Base-by-base conservation (phyloP, 805 yeast genomes). In the Zygosaccharomyces rouxii region DNA sequence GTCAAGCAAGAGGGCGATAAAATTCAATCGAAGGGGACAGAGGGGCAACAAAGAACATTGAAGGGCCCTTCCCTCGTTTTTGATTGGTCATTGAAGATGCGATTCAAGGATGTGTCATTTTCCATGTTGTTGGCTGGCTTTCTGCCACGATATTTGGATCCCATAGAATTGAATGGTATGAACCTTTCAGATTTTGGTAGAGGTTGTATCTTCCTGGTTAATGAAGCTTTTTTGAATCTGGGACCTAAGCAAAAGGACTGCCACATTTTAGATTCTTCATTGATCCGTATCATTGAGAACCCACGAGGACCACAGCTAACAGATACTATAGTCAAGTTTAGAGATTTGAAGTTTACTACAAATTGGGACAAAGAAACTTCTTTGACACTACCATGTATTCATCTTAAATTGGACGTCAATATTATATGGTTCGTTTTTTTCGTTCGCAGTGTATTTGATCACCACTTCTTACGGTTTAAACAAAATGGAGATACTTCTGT, bases 351-450 rank as follows among this genome's bases (percentile, higher is more conserved):
- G 5, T 3, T 62, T 4, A 39, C 31, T 9, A 21, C 21, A 1
- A 25, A 30, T 4, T 10, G 23, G 1, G 22, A 35, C 13, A 25
- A 31, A 1, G 35, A 31, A 3, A 23, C 48, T 2, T 16, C 7
- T 9, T 22, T 59, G n/a, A 30, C 13, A 11, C 33, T 64, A 10
- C 68, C 69, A 1, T 42, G 46, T 11, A 38, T 63, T 13, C 55
- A 55, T 19, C n/a, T 61, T 2, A 58, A 57, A 28, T 42, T 66
- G 21, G 70, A 65, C 48, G 58, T 64, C 6, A 59, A 58, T 48
- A n/a, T 60, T 3, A 51, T 65, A n/a, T 65, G 66, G 70, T 41
- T 63, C 9, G 16, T 33, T 3, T 59, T 55, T 43, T 63, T 55
- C 33, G 28, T 59, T 14, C 50, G 25, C 39, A 54, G 55, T 30